Evolutionary conservation across 2,329 filamentous ascomycete species (phyloP).

Genomic region (Cordyceps javanica): DNA sequence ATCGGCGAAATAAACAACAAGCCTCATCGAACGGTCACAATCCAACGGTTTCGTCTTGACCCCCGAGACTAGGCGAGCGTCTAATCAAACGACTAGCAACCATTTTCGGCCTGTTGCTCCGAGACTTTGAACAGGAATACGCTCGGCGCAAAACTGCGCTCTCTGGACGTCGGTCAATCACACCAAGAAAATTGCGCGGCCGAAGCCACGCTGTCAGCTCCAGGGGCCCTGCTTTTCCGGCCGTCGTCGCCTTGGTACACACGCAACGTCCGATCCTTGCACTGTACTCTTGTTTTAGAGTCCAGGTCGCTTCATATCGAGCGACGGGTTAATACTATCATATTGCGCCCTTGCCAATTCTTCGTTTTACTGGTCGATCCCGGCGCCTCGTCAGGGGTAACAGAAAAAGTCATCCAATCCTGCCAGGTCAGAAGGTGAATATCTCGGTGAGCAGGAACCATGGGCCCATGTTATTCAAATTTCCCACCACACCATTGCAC

Average conservation of each 20-base stretch:
- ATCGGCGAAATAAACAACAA: too few species aligned
- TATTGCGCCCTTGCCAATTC: not conserved
- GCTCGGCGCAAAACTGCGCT: slow-evolving; percentile 1
- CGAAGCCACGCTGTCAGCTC: not conserved
- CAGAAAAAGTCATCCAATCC: too few species aligned
- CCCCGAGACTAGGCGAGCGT: not conserved
- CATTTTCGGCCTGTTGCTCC: slow-evolving; percentile 1
- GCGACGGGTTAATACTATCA: not conserved
- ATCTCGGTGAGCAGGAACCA: slow-evolving; percentile 8
- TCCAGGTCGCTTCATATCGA: not conserved
- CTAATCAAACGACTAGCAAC: not conserved
- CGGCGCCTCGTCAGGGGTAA: too few species aligned
- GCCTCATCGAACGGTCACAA: too few species aligned
- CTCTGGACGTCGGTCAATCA: not conserved
- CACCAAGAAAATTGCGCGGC: not conserved
- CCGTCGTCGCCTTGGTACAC: not conserved
- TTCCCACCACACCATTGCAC: not conserved
- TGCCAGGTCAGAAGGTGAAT: not conserved
- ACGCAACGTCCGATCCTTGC: not conserved
- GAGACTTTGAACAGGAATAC: not conserved
- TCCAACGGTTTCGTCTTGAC: not conserved
- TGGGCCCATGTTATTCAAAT: not conserved
- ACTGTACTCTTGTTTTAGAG: not conserved
- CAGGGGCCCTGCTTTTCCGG: not conserved
- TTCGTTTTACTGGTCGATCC: not conserved